Base-by-base conservation (phyloP, 768 basidiomycete species). In the Kwoniella bestiolae region DNA sequence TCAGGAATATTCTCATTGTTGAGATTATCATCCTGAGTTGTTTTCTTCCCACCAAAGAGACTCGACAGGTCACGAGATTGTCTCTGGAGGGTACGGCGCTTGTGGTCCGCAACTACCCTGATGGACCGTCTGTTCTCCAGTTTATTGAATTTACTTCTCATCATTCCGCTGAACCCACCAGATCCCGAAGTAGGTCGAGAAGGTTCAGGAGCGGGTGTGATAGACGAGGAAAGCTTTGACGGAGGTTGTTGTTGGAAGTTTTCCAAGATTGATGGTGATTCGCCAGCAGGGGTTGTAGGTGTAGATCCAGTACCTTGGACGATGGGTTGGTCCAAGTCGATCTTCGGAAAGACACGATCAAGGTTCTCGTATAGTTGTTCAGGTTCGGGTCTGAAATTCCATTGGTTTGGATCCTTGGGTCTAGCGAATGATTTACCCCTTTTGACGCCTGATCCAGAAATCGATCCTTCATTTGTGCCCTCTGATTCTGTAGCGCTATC, bases 301-400 rank as follows among this genome's bases (percentile, higher is more conserved):
- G 74, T 74, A 0, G 72, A 73, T 14, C 63, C 35, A 44, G 85
- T 86, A 32, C 89, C 88, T 72, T 98, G 95, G 59, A 97, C 91
- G 69, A 98, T 90, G 1, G 94, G 94, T 77, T 93, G 91, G 80
- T 98, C 96, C 52, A 98, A 87, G 75, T 97, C 94, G 77, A 96
- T 91, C 69, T 90, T 89, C 0, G 95, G 94, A 85, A 99, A 99
- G 84, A 92, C 97, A 66, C 90, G 88, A 72, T 97, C 92, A 7
- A 99, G 85, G 61, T 91, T 88, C 46, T 97, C 90, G 77, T 93
- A 92, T 47, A 99, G 90, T 71, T 91, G 90, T 82, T 98, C 96
- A 0, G 94, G 88, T 49, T 89, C 87, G 29, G 94, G 94, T 73
- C 94, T 91, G 66, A 89, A 88, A 38, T 91, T 90, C 94, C 92